Base-by-base conservation (phyloP, 352 stramenopile species). In the Nothophytophthora sp. region DNA sequence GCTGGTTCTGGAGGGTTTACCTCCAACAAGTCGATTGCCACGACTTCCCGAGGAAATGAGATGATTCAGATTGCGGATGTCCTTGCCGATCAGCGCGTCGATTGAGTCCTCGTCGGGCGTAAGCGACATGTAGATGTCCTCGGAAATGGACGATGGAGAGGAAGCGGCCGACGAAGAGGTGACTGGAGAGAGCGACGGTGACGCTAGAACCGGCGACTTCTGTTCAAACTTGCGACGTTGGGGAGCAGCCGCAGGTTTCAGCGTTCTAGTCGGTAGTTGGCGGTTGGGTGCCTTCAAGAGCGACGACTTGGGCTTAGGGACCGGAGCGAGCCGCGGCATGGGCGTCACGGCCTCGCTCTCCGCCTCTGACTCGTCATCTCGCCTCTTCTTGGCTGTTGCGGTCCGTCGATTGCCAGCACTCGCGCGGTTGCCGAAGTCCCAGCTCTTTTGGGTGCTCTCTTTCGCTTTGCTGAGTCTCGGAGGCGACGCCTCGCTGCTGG, bases 251-350 rank as follows among this genome's bases (percentile, higher is more conserved):
- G n/a, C n/a, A n/a, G 29, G 4, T 3, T 35, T 15, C 29, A 10
- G 5, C 4, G 29, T 45, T 22, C 42, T 9, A 38, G 39, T 19
- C 33, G 46, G 18, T 36, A 13, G 15, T 20, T 56, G 34, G 45
- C 29, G 54, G 22, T 61, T 68, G 23, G 52, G 20, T 35, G 29
- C 29, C 16, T 15, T 15, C 6, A 50, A 19, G 8, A 83, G 33
- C 6, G 73, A 71, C 15, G 71, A 61, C 55, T 78, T 84, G 27
- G 71, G 62, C 16, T 52, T 67, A 0, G 76, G 63, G n/a, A 63
- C 29, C 11, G 76, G 50, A 0, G 62, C 70, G 20, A 85, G 56
- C 28, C 78, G 74, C 4, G 76, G 76, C 71, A 83, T 80, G 4
- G 73, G 73, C n/a, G 49, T 70, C 18, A 86, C 54, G 0, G 20